These are phyloP conservation scores for Astragalus membranaceus DNA, from an alignment of 306 rosid genomes.

Conservation along the genomic window DNA sequence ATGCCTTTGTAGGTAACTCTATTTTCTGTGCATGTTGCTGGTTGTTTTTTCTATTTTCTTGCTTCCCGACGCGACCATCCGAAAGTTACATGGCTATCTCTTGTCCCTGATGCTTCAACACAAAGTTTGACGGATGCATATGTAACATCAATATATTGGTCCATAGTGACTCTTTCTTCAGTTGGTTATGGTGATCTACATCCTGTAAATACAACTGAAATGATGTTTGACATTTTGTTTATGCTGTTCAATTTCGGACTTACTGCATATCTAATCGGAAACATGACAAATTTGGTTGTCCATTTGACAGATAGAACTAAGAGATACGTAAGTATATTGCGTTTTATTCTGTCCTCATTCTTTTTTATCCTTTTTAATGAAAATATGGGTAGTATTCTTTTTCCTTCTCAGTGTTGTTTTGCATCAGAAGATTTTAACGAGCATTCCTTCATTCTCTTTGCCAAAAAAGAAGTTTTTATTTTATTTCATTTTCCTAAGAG, in stretches of 20 bases:
- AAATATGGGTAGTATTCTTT: no score
- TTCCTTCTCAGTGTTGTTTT: no score
- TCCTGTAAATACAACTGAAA: constrained; percentile 54
- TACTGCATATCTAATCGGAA: constrained; percentile 70
- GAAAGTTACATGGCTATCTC: constrained; percentile 43
- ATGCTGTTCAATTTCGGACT: constrained; percentile 59
- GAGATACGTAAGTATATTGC: constrained; percentile 51
- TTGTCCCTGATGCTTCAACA: not conserved
- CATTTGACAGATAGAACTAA: constrained; percentile 65
- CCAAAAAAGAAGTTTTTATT: no score
- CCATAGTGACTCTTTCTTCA: constrained; percentile 56
- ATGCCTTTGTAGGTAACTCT: constrained; percentile 56
- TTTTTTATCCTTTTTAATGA: no score
- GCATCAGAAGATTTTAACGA: no score
- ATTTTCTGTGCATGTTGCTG: constrained; percentile 57
- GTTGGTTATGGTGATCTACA: constrained; percentile 89
- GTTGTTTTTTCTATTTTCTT: constrained; percentile 56
- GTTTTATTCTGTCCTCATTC: not conserved
- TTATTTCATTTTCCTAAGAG: not conserved
- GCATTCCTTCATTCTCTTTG: no score
- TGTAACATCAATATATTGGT: constrained; percentile 60
- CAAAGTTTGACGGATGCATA: constrained; percentile 30
- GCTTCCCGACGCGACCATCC: constrained; percentile 27
- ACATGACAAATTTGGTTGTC: constrained; percentile 87
- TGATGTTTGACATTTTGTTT: constrained; percentile 44